These are phyloP conservation scores for Botryosphaeria dothidea DNA, from an alignment of 2,329 filamentous ascomycete genomes.

Conservation along the genomic window DNA sequence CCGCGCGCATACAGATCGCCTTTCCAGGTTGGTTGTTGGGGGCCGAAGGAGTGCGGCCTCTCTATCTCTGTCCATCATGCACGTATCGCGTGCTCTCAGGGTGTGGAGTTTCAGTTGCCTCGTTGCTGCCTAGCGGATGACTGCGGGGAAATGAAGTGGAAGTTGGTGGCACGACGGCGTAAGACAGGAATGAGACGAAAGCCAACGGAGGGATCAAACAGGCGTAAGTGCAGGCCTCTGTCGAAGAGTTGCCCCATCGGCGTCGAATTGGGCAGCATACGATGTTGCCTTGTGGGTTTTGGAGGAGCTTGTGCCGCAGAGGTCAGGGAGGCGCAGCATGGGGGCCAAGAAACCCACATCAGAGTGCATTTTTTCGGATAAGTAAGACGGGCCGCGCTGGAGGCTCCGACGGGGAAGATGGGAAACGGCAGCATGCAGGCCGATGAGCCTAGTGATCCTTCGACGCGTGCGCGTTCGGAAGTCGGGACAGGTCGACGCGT, in stretches of 20 bases:
- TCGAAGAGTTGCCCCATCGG: conserved; percentile 1
- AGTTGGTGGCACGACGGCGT: neutral
- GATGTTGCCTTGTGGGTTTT: neutral
- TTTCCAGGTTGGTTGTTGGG: neutral
- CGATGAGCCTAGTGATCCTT: conserved; percentile 11
- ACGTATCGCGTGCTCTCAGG: neutral
- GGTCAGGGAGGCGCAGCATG: neutral
- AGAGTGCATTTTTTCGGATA: neutral
- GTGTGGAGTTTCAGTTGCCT: neutral
- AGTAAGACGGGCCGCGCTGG: neutral
- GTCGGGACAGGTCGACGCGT: neutral
- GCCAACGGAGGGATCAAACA: neutral
- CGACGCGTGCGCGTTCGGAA: neutral
- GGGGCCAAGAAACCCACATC: neutral
- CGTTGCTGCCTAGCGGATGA: conserved; percentile 1
- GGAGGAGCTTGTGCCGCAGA: neutral
- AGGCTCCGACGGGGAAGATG: neutral
- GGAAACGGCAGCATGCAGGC: neutral
- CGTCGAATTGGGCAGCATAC: neutral
- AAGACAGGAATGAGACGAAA: neutral
- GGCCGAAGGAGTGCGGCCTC: neutral
- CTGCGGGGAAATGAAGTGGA: neutral
- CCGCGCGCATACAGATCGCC: conserved; percentile 3
- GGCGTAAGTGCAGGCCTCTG: neutral
- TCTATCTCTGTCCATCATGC: neutral